A percentile compares a stretch with the other conserved stretches of the same genome.
These are phyloP conservation scores for Monosporascus sp. DNA, from an alignment of 2,329 filamentous ascomycete species.

Conservation along the genomic window DNA sequence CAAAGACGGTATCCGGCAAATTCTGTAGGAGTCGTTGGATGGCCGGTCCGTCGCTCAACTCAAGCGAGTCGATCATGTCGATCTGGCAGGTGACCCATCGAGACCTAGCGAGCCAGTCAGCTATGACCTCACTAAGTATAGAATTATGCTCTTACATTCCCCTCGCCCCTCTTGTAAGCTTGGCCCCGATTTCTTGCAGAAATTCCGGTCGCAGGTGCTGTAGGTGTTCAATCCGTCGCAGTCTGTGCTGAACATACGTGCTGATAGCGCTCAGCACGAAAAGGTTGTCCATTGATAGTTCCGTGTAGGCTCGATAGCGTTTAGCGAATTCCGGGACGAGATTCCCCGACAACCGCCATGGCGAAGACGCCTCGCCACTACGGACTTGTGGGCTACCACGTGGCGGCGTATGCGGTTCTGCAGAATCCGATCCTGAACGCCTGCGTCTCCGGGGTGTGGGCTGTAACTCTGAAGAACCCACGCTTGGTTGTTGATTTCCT, in stretches of 20 bases:
- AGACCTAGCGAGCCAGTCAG: slow-evolving; percentile 13
- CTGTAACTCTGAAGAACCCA: no score
- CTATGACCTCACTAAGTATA: neutral
- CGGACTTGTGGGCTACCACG: no score
- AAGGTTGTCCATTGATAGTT: slow-evolving; percentile 23
- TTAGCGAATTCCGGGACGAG: neutral
- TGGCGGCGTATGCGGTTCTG: neutral
- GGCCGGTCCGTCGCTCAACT: slow-evolving; percentile 2
- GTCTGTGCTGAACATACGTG: slow-evolving; percentile 12
- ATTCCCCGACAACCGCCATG: neutral
- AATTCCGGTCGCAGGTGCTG: slow-evolving; percentile 5
- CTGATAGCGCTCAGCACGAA: slow-evolving; percentile 21
- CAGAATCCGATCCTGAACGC: neutral
- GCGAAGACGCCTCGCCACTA: no score
- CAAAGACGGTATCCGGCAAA: slow-evolving; percentile 18
- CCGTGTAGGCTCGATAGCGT: neutral
- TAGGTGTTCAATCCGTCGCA: slow-evolving; percentile 7
- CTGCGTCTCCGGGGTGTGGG: no score
- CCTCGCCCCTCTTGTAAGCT: slow-evolving; percentile 14
- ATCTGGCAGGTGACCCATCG: slow-evolving; percentile 24
- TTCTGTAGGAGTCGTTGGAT: slow-evolving; percentile 10
- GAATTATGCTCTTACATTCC: slow-evolving; percentile 17
- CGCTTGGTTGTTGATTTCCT: no score
- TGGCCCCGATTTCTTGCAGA: slow-evolving; percentile 7
- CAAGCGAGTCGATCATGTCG: slow-evolving; percentile 15